Evolutionary conservation across 2,329 filamentous ascomycete genomes (phyloP).

Genomic region (Exophiala calicioides): DNA sequence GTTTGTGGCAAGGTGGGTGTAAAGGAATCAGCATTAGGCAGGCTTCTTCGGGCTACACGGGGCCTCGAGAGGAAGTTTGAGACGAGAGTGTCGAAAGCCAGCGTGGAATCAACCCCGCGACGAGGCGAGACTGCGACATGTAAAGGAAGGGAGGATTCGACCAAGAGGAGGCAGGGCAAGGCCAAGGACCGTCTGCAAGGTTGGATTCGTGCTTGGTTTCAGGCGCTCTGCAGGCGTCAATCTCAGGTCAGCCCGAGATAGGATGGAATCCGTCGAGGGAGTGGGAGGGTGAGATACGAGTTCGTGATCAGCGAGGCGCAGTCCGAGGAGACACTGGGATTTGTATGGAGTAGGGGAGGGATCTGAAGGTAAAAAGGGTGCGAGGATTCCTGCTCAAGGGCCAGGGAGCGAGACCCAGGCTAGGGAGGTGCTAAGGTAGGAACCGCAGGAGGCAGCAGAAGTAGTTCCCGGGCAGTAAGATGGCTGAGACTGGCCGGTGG

Average conservation of each 20-base stretch:
- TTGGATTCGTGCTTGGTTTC: constrained; percentile 3
- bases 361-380: background rate
- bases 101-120: constrained; percentile 23
- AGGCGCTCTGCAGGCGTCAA: constrained; percentile 4
- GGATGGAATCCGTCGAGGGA: constrained; percentile 4
- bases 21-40: constrained; percentile 13
- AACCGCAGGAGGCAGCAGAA: background rate
- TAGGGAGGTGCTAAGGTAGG: background rate
- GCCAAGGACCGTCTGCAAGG: constrained; percentile 5
- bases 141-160: constrained; percentile 20
- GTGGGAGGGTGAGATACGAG: constrained; percentile 17
- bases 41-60: constrained; percentile 21
- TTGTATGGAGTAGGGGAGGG: background rate
- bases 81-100: constrained; percentile 19
- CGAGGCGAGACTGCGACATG: constrained; percentile 23
- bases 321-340: background rate
- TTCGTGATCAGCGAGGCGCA: constrained; percentile 19
- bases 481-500: too few relatives aligned
- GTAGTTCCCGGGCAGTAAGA: too few relatives aligned
- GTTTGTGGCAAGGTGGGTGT: constrained; percentile 8
- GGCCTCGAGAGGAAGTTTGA: constrained; percentile 20
- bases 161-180: constrained; percentile 20
- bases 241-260: constrained; percentile 2
- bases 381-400: too few relatives aligned
- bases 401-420: background rate